Evolutionary conservation across 2,329 filamentous ascomycete genomes (phyloP).

Genomic region (Chrysosphaeria jannelii): DNA sequence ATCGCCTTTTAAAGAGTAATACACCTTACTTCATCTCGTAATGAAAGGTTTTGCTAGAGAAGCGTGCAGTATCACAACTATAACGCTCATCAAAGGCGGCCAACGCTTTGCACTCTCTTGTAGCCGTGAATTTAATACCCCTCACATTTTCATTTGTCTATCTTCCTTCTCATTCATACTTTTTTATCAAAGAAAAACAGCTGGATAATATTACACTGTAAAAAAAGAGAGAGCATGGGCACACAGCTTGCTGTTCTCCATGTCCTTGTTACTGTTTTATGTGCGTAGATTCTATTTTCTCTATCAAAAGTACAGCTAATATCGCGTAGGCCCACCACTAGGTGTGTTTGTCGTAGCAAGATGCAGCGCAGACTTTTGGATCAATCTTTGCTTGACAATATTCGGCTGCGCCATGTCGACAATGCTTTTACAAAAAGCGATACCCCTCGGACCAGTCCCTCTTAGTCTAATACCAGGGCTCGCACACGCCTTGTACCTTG

Average conservation of each 20-base stretch:
- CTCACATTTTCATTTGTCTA: too few species aligned
- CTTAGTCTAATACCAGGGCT: conserved; percentile 55
- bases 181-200: too few species aligned
- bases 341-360: conserved; percentile 33
- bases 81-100: too few species aligned
- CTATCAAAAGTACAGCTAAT: neutral
- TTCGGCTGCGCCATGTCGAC: conserved; percentile 20
- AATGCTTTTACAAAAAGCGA: too few species aligned
- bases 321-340: conserved; percentile 27
- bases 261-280: conserved; percentile 20
- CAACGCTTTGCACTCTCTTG: too few species aligned
- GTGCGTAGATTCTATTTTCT: conserved; percentile 10
- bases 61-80: too few species aligned
- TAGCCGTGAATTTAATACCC: too few species aligned
- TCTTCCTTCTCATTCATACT: too few species aligned
- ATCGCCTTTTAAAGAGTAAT: too few species aligned
- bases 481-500: conserved; percentile 52
- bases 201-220: neutral
- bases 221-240: conserved; percentile 12
- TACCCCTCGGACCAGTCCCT: conserved; percentile 11
- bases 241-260: conserved; percentile 17
- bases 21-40: too few species aligned
- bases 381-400: conserved; percentile 36
- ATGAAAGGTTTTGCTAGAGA: too few species aligned
- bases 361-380: conserved; percentile 30